Percentiles rank a stretch among this genome's conserved stretches.
These are phyloP conservation scores for apple (Malus domestica) DNA, from an alignment of 306 rosid genomes.

Conservation along the genomic window ASM211411v1 NC_041803.1:36573001-36573500, in stretches of 20 bases:
- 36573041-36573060: too few species aligned
- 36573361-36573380: not conserved
- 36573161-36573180: too few species aligned
- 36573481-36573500: not conserved
- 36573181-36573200: too few species aligned
- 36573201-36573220: too few species aligned
- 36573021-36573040: too few species aligned
- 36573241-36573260: not conserved
- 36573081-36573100: too few species aligned
- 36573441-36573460: not conserved
- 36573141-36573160: too few species aligned
- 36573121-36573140: too few species aligned
- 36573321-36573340: not conserved
- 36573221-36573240: too few species aligned
- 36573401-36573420: not conserved
- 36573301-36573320: not conserved
- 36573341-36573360: not conserved
- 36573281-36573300: not conserved
- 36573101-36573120: too few species aligned
- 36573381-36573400: not conserved
- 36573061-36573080: too few species aligned
- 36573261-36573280: not conserved
- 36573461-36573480: not conserved
- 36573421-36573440: not conserved
- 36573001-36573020: too few species aligned